Conservation (phyloP, 192 early-diverging fungal genomes). For the Rhizoclosmatium globosum region DNA sequence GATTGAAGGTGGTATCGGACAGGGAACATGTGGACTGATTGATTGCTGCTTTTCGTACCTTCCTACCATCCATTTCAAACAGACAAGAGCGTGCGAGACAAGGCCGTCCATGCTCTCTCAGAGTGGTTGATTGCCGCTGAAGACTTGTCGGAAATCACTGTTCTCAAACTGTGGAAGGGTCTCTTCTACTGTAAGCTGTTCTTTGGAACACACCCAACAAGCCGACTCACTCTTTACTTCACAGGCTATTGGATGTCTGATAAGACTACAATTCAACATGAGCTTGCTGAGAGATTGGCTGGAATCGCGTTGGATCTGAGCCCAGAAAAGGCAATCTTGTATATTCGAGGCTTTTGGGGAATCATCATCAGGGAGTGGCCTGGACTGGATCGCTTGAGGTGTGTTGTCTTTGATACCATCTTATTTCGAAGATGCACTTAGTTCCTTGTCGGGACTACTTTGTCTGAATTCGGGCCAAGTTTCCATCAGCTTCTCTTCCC, state of each 20-base stretch:
- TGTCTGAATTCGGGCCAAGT: too few relatives aligned
- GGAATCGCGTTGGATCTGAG: conserved; percentile 61
- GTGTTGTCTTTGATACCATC: not conserved
- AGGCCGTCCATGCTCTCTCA: conserved; percentile 68
- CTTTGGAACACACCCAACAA: not conserved
- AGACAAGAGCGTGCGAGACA: conserved; percentile 81
- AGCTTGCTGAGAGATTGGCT: conserved; percentile 82
- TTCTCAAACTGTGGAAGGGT: conserved; percentile 91
- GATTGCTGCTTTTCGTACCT: not conserved
- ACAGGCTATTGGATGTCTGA: conserved; percentile 96
- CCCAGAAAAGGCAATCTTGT: conserved; percentile 57
- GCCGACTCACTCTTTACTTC: not conserved
- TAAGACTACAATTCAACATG: conserved; percentile 90
- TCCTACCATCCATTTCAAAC: not conserved
- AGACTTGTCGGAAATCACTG: conserved; percentile 66
- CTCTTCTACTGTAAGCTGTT: conserved; percentile 84
- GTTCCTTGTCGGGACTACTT: too few relatives aligned
- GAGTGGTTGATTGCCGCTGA: conserved; percentile 63
- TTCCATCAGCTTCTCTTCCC: too few relatives aligned
- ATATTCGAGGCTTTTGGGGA: conserved; percentile 71
- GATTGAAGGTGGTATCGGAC: not conserved
- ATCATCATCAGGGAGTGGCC: conserved; percentile 76
- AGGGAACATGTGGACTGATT: not conserved
- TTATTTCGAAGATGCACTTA: not conserved
- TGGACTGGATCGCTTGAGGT: conserved; percentile 82